Percentiles rank a stretch among this genome's conserved stretches.
phyloP scores from a whole-genome alignment of 2,329 filamentous ascomycete species.

The Balansia obtecta region DNA sequence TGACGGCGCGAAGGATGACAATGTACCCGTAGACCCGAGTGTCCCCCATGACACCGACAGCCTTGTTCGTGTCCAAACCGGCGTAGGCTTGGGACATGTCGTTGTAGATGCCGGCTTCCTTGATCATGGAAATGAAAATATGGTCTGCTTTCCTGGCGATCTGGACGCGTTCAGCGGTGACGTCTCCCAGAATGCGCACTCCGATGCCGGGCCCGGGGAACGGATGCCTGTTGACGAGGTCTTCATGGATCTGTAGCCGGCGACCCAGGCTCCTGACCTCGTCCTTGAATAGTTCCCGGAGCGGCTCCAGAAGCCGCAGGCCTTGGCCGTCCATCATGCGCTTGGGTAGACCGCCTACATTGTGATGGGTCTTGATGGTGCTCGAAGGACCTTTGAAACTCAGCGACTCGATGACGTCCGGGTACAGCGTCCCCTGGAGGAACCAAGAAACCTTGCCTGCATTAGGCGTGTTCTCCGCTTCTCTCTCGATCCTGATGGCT shows the following conservation, averaged over 20 bases:
- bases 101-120: slow-evolving; percentile 57
- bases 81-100: slow-evolving; percentile 28
- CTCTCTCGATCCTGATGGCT: slow-evolving; percentile 55
- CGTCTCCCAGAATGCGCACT: slow-evolving; percentile 72
- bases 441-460: slow-evolving; percentile 77
- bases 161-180: slow-evolving; percentile 65
- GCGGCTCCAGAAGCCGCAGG: slow-evolving; percentile 45
- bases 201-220: slow-evolving; percentile 38
- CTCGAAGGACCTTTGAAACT: slow-evolving; percentile 35
- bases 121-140: slow-evolving; percentile 70
- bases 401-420: slow-evolving; percentile 31
- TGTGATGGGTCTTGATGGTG: slow-evolving; percentile 42
- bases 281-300: slow-evolving; percentile 37
- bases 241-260: slow-evolving; percentile 19
- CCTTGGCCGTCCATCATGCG: slow-evolving; percentile 33
- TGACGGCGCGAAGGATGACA: slow-evolving; percentile 10
- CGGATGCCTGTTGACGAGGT: slow-evolving; percentile 19
- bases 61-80: slow-evolving; percentile 13
- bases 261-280: slow-evolving; percentile 37
- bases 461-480: slow-evolving; percentile 50
- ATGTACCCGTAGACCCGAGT: slow-evolving; percentile 21
- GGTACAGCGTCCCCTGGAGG: slow-evolving; percentile 57
- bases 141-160: slow-evolving; percentile 68
- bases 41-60: slow-evolving; percentile 14
- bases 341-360: slow-evolving; percentile 66